Base-by-base conservation (phyloP, 106 monocot species). In the Apostasia ramifera region DNA sequence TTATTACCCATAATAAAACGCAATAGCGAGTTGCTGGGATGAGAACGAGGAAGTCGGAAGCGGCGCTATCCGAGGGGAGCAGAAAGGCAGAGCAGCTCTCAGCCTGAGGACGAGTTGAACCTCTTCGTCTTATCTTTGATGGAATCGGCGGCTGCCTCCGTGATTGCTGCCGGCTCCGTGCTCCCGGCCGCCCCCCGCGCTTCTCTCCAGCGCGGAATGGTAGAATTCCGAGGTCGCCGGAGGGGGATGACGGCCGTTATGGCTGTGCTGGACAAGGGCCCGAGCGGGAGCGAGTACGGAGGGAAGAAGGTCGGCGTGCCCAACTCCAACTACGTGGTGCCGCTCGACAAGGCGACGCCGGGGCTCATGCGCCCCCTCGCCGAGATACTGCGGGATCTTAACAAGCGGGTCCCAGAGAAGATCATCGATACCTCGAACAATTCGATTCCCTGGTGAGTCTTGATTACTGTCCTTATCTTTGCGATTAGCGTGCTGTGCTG, bases 301-400 rank as follows among this genome's bases (percentile, higher is more conserved):
- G 41, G 59, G 60, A 77, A 6, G 70, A 71, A 63, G 63, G 55
- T 61, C 15, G 68, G 64, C n/a, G 61, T 57, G 43, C 53, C 79
- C 14, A 86, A 73, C 72, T 77, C 93, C 59, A 94, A 91, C 62
- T 94, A 90, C 61, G 90, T 91, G 54, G 94, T 94, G 44, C 94
- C 90, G 9, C 80, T 94, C 2, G 94, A 91, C 66, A 85, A 79
- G 81, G 42, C 82, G 41, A 44, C 74, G 52, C 75, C 88, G 5
- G 59, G 83, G 50, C 65, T 94, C 45, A 77, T 71, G 10, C 80
- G 94, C 39, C 94, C 94, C n/a, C 79, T 94, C 9, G 82, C 78
- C 37, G 94, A 94, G 85, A 94, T 94, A 70, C 81, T 94, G 44
- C 72, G 94, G 55, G 94, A 94, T 51, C 84, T 94, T 51, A 94